Base-by-base conservation (phyloP, 2,329 filamentous ascomycete species). In the Alternaria gansuensis region DNA sequence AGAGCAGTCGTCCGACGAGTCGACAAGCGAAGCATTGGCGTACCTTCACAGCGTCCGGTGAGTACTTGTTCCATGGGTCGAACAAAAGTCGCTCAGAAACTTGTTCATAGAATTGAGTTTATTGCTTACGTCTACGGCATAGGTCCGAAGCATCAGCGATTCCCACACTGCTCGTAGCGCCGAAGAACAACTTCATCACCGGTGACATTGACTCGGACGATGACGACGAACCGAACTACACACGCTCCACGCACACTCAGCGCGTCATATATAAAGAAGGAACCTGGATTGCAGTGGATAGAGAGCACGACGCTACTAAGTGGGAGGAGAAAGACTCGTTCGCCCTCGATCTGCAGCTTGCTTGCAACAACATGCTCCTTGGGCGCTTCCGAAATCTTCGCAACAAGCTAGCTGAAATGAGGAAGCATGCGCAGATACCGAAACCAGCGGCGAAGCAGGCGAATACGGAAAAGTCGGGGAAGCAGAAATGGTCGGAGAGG, bases 71-170 rank as follows among this genome's bases (percentile, higher is more conserved):
- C 10, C 4, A 11, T 36, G 13, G 9, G 11, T 26, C 21, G 17
- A 21, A 24, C 39, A 14, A 21, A 24, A 44, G 23, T 24, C 13
- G 17, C 8, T 14, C 33, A 33, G 13, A 24, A 3, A n/a, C 17
- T 34, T 3, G 21, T 40, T 7, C 21, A 29, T 21, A 17, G 17
- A 31, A 17, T 24, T 31, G 23, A 34, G 9, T 54, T n/a, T n/a
- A 21, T 58, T 51, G 52, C 64, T 68, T 26, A 71, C 60, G 62
- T 49, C 50, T 58, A 21, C 62, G 52, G 56, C 64, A 59, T 78
- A 95, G 91, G 80, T 84, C 86, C 66, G 88, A 96, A 85, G 91
- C 91, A n/a, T 86, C 82, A 60, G 79, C 82, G 9, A 89, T 96
- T 33, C 92, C 92, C 1, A 84, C 88, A 65, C 80, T 95, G 10